phyloP scores from a whole-genome alignment of 2,329 filamentous ascomycete genomes.

The Aspergillus pseudoviridinutans region DNA sequence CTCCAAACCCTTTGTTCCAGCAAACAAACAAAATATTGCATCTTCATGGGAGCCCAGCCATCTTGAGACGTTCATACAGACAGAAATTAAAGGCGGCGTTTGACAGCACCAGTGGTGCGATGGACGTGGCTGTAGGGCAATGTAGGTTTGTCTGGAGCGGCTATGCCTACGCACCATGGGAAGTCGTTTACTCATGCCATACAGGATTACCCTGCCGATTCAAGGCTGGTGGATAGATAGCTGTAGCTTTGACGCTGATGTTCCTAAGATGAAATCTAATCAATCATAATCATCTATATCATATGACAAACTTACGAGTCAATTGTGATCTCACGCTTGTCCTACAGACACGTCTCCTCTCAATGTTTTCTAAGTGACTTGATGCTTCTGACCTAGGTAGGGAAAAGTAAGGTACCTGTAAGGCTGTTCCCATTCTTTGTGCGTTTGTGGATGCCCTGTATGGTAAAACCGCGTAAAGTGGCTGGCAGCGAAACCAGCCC shows the following conservation, averaged over 20 bases:
- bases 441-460: constrained; percentile 9
- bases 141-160: neutral
- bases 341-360: neutral
- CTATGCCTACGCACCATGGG: neutral
- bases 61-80: neutral
- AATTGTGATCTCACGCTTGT: neutral
- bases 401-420: neutral
- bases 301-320: neutral
- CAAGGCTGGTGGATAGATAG: no score
- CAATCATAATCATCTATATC: neutral
- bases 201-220: neutral
- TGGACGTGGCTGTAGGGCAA: neutral
- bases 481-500: neutral
- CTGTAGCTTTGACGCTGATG: neutral
- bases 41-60: neutral
- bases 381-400: neutral
- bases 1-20: neutral
- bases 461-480: constrained; percentile 16
- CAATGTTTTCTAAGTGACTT: neutral
- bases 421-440: neutral
- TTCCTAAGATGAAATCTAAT: neutral
- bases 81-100: neutral
- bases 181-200: neutral
- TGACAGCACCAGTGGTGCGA: neutral
- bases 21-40: neutral